Percentiles rank a stretch among this genome's conserved stretches.
Evolutionary conservation across 257 asterid species (phyloP).

Genomic region (Capsicum rhomboideum): DNA sequence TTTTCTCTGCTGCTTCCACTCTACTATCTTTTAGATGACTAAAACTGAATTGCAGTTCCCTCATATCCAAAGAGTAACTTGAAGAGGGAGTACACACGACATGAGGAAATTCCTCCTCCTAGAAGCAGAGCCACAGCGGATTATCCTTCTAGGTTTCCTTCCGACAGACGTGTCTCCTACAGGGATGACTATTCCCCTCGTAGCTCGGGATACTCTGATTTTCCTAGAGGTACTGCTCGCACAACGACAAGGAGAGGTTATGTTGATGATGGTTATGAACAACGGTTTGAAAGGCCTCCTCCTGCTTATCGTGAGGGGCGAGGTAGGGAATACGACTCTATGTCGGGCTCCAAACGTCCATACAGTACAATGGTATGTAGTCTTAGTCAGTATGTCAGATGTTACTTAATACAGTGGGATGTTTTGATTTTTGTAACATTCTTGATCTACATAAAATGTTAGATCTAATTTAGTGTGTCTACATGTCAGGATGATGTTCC

Average conservation of each 20-base stretch:
- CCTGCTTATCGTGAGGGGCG: conserved; percentile 67
- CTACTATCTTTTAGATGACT: not conserved
- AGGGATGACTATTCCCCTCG: conserved; percentile 79
- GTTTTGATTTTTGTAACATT: not conserved
- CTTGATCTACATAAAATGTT: not conserved
- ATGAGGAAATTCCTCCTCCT: conserved; percentile 58
- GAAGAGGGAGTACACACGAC: conserved; percentile 76
- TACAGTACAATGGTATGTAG: conserved; percentile 56
- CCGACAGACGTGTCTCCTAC: conserved; percentile 63
- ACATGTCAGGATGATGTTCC: conserved; percentile 67
- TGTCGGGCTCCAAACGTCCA: conserved; percentile 89
- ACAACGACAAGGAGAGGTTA: conserved; percentile 68
- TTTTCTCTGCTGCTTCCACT: not conserved
- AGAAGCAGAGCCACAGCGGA: conserved; percentile 72
- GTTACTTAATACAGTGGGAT: not conserved
- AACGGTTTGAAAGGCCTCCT: conserved; percentile 84
- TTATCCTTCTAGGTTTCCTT: conserved; percentile 50
- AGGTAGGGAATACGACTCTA: conserved; percentile 61
- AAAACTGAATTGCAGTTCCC: conserved; percentile 36
- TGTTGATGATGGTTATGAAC: conserved; percentile 72
- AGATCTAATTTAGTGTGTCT: conserved; percentile 16
- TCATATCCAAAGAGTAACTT: conserved; percentile 60
- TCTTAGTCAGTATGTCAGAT: not conserved
- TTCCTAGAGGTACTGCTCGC: conserved; percentile 64
- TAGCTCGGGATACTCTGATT: conserved; percentile 66